Evolutionary conservation across 2,329 filamentous ascomycete species (phyloP).

Genomic region (Calonectria pseudoturangicola): DNA sequence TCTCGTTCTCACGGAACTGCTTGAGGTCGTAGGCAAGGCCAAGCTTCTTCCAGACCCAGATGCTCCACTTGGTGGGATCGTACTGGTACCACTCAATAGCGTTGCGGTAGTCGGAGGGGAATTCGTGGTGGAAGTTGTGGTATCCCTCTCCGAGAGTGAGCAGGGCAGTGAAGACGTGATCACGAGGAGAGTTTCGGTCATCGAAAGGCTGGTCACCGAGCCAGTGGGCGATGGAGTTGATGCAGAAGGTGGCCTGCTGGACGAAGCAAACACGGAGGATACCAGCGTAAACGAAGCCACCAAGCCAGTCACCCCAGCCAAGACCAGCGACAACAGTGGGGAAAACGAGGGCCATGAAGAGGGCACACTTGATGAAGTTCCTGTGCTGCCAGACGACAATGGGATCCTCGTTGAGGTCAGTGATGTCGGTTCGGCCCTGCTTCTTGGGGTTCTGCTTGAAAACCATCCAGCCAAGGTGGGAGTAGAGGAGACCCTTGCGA

Average conservation of each 20-base stretch:
- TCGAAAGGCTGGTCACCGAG: conserved; percentile 94
- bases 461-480: conserved; percentile 89
- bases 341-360: conserved; percentile 85
- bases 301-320: conserved; percentile 86
- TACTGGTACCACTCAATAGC: conserved; percentile 94
- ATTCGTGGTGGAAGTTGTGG: conserved; percentile 97
- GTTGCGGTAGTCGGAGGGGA: conserved; percentile 94
- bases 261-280: conserved; percentile 93
- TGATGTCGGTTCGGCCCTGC: conserved; percentile 91
- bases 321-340: conserved; percentile 85
- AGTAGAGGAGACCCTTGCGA: conserved; percentile 90
- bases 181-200: conserved; percentile 92
- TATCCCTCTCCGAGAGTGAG: conserved; percentile 92
- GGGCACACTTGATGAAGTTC: conserved; percentile 87
- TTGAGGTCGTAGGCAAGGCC: conserved; percentile 91
- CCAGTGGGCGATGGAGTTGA: conserved; percentile 94
- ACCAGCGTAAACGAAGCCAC: conserved; percentile 89
- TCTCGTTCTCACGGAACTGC: conserved; percentile 93
- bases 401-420: conserved; percentile 89
- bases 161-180: conserved; percentile 89
- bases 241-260: conserved; percentile 94
- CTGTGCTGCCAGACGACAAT: conserved; percentile 92
- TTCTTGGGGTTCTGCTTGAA: conserved; percentile 95
- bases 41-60: conserved; percentile 89
- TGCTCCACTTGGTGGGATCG: conserved; percentile 93